Percentiles rank a stretch among this genome's conserved stretches.
phyloP scores from a whole-genome alignment of 257 asterid species.

The Gentiana macrophylla region DNA sequence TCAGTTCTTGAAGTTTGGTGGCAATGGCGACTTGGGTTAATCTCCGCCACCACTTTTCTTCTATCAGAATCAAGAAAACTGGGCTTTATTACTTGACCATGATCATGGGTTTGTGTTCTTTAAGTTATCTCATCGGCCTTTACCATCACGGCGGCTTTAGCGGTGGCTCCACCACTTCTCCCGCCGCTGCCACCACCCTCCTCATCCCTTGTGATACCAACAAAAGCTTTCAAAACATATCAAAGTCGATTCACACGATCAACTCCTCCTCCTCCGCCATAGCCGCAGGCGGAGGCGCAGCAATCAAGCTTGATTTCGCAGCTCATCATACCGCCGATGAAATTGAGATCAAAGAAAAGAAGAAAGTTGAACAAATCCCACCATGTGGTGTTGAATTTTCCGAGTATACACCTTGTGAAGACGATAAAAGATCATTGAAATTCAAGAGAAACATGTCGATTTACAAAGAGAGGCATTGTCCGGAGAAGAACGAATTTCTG shows the following conservation, averaged over 20 bases:
- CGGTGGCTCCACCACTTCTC: slow-evolving; percentile 15
- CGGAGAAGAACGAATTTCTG: slow-evolving; percentile 39
- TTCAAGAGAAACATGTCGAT: slow-evolving; percentile 52
- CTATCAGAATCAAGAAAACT: slow-evolving; percentile 37
- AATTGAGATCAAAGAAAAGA: slow-evolving; percentile 16
- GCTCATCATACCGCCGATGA: slow-evolving; percentile 58
- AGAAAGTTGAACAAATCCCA: slow-evolving; percentile 47
- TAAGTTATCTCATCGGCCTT: slow-evolving; percentile 60
- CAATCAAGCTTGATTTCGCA: slow-evolving; percentile 38
- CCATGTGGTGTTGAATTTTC: slow-evolving; percentile 41
- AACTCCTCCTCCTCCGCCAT: not conserved
- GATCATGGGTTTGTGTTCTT: slow-evolving; percentile 51
- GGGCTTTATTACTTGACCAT: slow-evolving; percentile 41
- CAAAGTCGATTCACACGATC: not conserved
- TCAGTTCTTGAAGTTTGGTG: slow-evolving; percentile 12
- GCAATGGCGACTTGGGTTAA: slow-evolving; percentile 45
- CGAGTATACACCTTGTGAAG: slow-evolving; percentile 93
- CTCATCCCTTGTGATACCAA: slow-evolving; percentile 33
- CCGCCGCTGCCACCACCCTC: slow-evolving; percentile 21
- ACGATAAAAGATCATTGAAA: slow-evolving; percentile 43
- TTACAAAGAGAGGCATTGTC: slow-evolving; percentile 83
- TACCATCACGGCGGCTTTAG: slow-evolving; percentile 45
- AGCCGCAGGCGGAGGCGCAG: too few species aligned
- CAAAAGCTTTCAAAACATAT: not conserved
- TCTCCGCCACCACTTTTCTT: slow-evolving; percentile 37